Evolutionary conservation across 805 yeast genomes (phyloP), one percentile per base, ranked within the genome.

Genomic region (Candida sonorensis): DNA sequence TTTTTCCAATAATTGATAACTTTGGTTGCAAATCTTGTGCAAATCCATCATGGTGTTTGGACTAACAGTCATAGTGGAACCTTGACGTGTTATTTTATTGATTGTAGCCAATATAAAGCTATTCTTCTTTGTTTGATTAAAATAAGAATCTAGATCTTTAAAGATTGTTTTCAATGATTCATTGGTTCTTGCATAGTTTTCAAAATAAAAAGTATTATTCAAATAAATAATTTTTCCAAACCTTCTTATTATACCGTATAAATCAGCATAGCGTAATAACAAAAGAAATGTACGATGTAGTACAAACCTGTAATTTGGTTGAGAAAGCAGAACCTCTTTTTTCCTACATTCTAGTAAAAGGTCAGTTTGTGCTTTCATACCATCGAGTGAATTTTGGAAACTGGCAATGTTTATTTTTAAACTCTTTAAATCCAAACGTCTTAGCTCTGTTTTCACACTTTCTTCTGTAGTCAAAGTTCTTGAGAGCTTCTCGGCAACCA

Each of bases 51-150:
- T 42, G 28, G 47, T 59, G 25, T 65, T 67, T 2, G 62, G 42
- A 25, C 57, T 56, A 7, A 59, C 56, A 13, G 54, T 59, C 35
- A 50, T 55, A 13, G 41, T 36, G 5, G 69, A 50, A 28, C 63
- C 62, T 40, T 61, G 61, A 31, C 75, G 50, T 2, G 73, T 53
- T 27, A 69, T 60, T 34, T 68, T 60, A 0, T 73, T 59, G 16
- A 73, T 58, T 7, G 62, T 60, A 3, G 77, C 72, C 31, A 72
- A 55, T 17, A 74, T 46, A 9, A 67, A 55, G 17, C 69, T 72
- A 42, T 70, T 73, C 37, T 68, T 71, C 61, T 72, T 54, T 11
- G 67, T 51, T n/a, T 60, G 55, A 37, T 62, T 62, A 51, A 48
- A 55, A 29, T 38, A 38, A 25, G 46, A 34, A 17, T 49, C 49